Percentiles rank a stretch among this genome's conserved stretches.
Conservation (phyloP, 257 asterid genomes). For the Solanum commersonii region DNA sequence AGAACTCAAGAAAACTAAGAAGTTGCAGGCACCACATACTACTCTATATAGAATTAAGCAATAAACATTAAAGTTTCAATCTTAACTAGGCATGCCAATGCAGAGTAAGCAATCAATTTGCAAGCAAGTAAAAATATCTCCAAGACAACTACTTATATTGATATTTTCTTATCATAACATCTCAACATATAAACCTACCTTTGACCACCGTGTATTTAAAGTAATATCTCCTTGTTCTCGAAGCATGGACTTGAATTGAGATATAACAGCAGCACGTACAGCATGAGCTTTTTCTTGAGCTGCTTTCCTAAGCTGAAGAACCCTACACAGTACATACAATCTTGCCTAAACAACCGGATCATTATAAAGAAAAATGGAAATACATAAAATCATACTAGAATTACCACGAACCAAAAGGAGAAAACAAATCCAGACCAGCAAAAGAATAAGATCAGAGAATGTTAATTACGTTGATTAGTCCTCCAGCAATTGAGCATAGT, state of each 20-base stretch:
- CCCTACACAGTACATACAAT: conserved; percentile 37
- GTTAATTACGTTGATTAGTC: background rate
- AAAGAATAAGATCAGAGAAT: background rate
- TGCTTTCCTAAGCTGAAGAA: conserved; percentile 54
- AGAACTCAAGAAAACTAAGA: background rate
- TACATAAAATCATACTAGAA: background rate
- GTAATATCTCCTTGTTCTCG: conserved; percentile 60
- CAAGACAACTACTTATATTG: background rate
- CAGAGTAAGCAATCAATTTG: background rate
- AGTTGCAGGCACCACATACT: background rate
- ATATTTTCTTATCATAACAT: background rate
- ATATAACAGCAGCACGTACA: conserved; percentile 55
- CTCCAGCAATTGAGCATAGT: background rate
- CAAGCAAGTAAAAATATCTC: background rate
- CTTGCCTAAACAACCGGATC: conserved; percentile 4
- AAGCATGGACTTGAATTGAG: conserved; percentile 76
- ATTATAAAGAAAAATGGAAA: background rate
- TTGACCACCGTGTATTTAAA: conserved; percentile 82
- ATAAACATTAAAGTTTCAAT: background rate
- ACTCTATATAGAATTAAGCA: background rate
- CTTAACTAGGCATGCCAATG: background rate
- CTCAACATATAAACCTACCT: conserved; percentile 32
- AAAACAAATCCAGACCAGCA: background rate
- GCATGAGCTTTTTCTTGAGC: conserved; percentile 80
- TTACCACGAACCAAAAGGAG: background rate